Evolutionary conservation across 257 asterid genomes (phyloP).

Genomic region (Solanum neorickii): DNA sequence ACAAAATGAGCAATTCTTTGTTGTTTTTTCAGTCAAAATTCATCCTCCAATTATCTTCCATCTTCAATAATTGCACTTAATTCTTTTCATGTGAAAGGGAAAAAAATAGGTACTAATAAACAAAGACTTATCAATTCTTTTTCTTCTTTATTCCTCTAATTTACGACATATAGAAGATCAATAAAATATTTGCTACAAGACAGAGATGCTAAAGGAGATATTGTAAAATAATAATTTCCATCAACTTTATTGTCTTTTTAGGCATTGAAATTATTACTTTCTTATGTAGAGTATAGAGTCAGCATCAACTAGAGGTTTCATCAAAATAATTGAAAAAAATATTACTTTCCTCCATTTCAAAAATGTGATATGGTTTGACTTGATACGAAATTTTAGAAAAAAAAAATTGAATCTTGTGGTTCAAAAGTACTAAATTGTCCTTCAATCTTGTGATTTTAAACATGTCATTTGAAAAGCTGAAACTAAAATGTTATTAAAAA

Average conservation of each 20-base stretch:
- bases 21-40: neutral
- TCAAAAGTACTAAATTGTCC: no score
- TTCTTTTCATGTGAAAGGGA: neutral
- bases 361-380: no score
- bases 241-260: neutral
- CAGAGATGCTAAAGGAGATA: neutral
- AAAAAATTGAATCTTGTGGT: no score
- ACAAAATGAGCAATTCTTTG: neutral
- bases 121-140: neutral
- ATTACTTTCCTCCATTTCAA: no score
- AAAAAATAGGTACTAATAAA: neutral
- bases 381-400: no score
- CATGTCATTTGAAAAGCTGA: no score
- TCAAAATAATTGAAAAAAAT: neutral
- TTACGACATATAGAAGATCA: neutral
- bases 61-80: neutral
- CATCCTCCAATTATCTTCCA: neutral
- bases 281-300: neutral
- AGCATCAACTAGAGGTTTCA: neutral
- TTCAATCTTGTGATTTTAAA: no score
- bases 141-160: neutral
- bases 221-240: no score
- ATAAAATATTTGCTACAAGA: neutral
- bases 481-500: no score
- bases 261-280: neutral